Evolutionary conservation across 106 monocot species (phyloP).

Genomic region (Cymbidium sinense): DNA sequence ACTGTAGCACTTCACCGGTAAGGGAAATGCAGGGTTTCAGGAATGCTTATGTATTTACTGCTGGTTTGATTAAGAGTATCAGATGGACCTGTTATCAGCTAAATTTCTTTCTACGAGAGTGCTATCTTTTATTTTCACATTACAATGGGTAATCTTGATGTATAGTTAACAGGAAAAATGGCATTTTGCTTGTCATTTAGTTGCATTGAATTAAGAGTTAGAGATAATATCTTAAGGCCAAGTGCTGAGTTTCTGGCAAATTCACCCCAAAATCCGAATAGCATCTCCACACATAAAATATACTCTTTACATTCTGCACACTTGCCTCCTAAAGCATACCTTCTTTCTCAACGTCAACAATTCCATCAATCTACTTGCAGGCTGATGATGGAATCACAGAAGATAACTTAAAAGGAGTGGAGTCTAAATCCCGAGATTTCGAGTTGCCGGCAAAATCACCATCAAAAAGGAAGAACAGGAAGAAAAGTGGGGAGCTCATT

Average conservation of each 20-base stretch:
- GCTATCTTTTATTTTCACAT: no score
- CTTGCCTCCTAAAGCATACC: background rate
- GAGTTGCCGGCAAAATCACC: constrained; percentile 4
- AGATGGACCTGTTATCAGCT: no score
- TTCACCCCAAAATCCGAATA: background rate
- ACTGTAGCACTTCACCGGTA: no score
- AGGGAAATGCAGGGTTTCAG: background rate
- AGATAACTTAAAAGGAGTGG: background rate
- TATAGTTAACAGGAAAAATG: background rate
- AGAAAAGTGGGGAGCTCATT: constrained; percentile 12
- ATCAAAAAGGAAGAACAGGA: constrained; percentile 24
- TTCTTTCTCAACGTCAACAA: background rate
- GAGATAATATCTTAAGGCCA: no score
- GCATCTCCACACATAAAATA: no score
- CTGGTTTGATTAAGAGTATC: no score
- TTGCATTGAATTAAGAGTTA: no score
- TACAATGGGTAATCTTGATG: no score
- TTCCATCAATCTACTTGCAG: constrained; percentile 18
- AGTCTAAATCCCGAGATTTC: constrained; percentile 46
- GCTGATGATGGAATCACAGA: constrained; percentile 7
- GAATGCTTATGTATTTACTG: no score
- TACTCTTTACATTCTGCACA: background rate
- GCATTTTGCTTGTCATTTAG: background rate
- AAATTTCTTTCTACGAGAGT: no score
- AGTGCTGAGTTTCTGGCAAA: background rate